phyloP scores from a whole-genome alignment of 345 rosid species.

The Hibiscus trionum region DNA sequence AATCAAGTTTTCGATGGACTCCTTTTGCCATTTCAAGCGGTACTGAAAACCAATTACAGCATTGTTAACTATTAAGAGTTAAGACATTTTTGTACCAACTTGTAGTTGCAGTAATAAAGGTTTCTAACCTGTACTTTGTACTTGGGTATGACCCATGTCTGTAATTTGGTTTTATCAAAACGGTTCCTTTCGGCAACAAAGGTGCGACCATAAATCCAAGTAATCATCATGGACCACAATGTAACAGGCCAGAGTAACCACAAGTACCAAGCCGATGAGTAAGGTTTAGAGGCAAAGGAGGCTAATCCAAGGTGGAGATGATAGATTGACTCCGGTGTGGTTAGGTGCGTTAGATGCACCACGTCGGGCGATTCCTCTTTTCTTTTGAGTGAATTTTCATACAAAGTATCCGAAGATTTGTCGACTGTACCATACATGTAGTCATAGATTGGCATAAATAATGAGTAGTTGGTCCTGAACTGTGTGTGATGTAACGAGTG shows the following conservation, averaged over 20 bases:
- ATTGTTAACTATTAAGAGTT: neutral
- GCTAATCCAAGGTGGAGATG: too few relatives aligned
- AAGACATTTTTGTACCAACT: too few relatives aligned
- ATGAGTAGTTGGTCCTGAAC: slow-evolving; percentile 41
- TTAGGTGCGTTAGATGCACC: slow-evolving; percentile 52
- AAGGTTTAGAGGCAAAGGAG: too few relatives aligned
- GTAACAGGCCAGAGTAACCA: too few relatives aligned
- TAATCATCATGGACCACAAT: slow-evolving; percentile 19
- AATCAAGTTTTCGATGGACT: slow-evolving; percentile 6
- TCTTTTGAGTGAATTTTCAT: slow-evolving; percentile 26
- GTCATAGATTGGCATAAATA: slow-evolving; percentile 51
- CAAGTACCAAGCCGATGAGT: too few relatives aligned
- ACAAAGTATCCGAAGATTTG: slow-evolving; percentile 22
- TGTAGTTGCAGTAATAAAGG: neutral
- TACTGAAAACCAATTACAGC: slow-evolving; percentile 30
- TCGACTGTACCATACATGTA: slow-evolving; percentile 37
- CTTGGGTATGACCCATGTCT: slow-evolving; percentile 72
- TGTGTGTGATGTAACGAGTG: slow-evolving; percentile 54
- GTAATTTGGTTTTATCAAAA: slow-evolving; percentile 38
- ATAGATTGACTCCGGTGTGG: slow-evolving; percentile 11
- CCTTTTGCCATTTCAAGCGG: slow-evolving; percentile 24
- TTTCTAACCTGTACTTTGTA: slow-evolving; percentile 49
- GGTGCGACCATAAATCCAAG: slow-evolving; percentile 31
- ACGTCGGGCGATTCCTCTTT: slow-evolving; percentile 38
- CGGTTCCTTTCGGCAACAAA: slow-evolving; percentile 44